Base-by-base conservation (phyloP, 192 early-diverging fungal species). In the Phlyctochytrium bullatum region DNA sequence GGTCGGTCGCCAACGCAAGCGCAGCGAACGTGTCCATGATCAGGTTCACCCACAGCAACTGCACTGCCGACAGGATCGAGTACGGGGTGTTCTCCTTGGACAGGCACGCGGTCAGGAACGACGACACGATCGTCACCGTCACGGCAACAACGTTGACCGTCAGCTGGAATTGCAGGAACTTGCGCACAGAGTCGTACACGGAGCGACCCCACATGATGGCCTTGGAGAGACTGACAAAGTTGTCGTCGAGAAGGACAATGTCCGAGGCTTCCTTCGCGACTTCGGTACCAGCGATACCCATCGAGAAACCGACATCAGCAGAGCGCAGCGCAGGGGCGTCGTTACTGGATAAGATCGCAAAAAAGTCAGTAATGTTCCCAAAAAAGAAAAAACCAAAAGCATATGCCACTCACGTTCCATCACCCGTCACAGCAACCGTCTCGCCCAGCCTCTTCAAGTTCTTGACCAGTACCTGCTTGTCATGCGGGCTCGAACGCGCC, bases 21-120 rank as follows among this genome's bases (percentile, higher is more conserved):
- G 98, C 94, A 1, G 98, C 98, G 73, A 99, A 84, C 0, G 95
- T 95, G 82, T 99, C 96, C 98, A 99, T 99, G 50, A 99, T 98
- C 67, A 99, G 79, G 77, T 99, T 99, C 53, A 99, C 92, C 96
- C 96, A 99, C 58, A 99, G 78, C 52, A 99, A 73, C 76, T 99
- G 98, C 0, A 98, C 91, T 23, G 96, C 96, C 0, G 93, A 93
- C 67, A 99, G 82, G n/a, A 92, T 93, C 0, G 95, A 76, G 6
- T 67, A 50, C 10, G 80, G 80, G 12, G 47, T 67, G 27, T 71
- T 65, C 34, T 25, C 50, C n/a, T 66, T 59, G 25, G 68, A 52
- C 23, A 59, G 47, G n/a, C 78, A 59, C 4, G 80, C 73, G 30
- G 75, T 76, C 71, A 73, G 59, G 51, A 85, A 53, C 1, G 79